These are phyloP conservation scores for Boletellus ananiceps DNA, from an alignment of 768 basidiomycete species.

Conservation along the genomic window DNA sequence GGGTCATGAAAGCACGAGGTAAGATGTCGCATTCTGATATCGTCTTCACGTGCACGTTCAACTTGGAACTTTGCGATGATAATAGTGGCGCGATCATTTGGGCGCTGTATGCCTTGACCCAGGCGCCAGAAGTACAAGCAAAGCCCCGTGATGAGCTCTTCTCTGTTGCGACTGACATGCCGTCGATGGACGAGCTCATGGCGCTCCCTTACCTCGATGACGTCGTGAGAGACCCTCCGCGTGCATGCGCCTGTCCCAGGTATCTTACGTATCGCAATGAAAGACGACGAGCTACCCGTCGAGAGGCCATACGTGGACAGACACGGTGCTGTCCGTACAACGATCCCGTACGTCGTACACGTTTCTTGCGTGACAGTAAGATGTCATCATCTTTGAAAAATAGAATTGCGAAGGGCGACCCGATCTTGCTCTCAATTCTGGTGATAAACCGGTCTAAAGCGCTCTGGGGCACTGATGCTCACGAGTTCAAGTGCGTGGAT, in stretches of 20 bases:
- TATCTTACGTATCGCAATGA: conserved; percentile 41
- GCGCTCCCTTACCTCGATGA: conserved; percentile 64
- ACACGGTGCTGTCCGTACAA: not conserved
- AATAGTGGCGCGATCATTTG: not conserved
- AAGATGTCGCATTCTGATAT: not conserved
- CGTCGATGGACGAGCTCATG: conserved; percentile 66
- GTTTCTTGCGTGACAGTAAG: no score
- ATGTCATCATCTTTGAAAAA: no score
- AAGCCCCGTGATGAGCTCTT: conserved; percentile 25
- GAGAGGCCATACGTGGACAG: not conserved
- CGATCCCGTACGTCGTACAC: not conserved
- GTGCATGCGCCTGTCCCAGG: conserved; percentile 43
- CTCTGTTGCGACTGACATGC: conserved; percentile 48
- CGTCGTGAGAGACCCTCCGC: conserved; percentile 58
- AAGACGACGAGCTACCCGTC: conserved; percentile 49
- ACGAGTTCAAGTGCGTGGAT: not conserved
- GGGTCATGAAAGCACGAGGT: not conserved
- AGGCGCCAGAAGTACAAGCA: not conserved
- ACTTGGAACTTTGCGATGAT: not conserved
- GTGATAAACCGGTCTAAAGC: not conserved
- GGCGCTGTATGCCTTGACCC: not conserved
- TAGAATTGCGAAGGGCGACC: not conserved
- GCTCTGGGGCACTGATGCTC: not conserved
- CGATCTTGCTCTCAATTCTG: not conserved
- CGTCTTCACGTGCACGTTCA: no score